phyloP scores from a whole-genome alignment of 2,329 filamentous ascomycete genomes.

The Pestalotiopsis sp. region DNA sequence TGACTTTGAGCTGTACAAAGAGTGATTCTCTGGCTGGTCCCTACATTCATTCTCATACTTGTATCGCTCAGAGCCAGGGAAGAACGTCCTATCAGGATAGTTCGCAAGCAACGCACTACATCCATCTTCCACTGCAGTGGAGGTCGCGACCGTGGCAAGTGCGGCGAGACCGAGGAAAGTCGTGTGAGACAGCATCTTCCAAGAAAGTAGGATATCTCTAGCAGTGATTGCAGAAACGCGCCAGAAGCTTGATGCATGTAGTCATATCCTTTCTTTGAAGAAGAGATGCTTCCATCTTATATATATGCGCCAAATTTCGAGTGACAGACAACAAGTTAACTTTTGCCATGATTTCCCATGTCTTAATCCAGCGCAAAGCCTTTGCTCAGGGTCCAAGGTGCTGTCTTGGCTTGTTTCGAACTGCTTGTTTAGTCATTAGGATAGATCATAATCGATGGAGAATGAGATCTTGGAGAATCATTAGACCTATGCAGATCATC shows the following conservation, averaged over 20 bases:
- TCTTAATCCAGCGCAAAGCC: neutral
- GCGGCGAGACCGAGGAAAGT: neutral
- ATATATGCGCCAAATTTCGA: neutral
- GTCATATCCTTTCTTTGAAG: neutral
- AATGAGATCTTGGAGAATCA: neutral
- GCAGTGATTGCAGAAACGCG: neutral
- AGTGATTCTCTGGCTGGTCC: neutral
- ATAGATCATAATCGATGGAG: neutral
- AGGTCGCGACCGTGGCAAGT: neutral
- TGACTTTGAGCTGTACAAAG: neutral
- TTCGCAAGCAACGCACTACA: neutral
- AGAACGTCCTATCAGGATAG: neutral
- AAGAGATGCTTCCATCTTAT: neutral
- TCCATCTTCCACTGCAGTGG: neutral
- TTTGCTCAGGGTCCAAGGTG: neutral
- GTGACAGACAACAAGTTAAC: neutral
- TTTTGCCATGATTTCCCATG: neutral
- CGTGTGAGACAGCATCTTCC: neutral
- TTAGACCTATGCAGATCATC: neutral
- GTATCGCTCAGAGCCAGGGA: neutral
- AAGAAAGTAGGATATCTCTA: too few relatives aligned
- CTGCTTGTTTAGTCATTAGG: neutral
- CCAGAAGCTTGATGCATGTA: neutral
- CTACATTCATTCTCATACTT: slow-evolving; percentile 2
- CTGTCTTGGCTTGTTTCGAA: neutral